phyloP scores from a whole-genome alignment of 139 green algal species.

The Chlamydomonas schloesseri region DNA sequence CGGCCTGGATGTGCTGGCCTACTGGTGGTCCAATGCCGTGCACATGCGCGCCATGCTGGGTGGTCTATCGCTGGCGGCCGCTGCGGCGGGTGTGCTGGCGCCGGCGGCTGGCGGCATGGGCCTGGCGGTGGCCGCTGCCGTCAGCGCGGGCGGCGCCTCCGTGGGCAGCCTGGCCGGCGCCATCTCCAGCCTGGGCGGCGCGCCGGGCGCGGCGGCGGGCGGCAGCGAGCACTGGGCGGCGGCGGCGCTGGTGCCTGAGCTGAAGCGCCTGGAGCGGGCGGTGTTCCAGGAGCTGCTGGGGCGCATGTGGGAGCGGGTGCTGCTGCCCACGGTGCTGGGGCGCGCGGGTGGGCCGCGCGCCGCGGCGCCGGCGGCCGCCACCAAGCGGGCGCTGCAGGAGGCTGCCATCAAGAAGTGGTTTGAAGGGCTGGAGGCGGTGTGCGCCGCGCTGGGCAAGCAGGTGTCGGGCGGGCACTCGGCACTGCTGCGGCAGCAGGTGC shows the following conservation, averaged over 20 bases:
- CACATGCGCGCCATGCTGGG: constrained; percentile 68
- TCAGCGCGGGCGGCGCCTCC: constrained; percentile 7
- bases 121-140: constrained; percentile 56
- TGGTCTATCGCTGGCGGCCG: constrained; percentile 51
- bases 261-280: constrained; percentile 71
- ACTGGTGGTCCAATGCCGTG: constrained; percentile 67
- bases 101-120: constrained; percentile 6
- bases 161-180: not conserved
- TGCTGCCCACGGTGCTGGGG: constrained; percentile 47
- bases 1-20: constrained; percentile 62
- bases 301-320: constrained; percentile 44
- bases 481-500: constrained; percentile 69
- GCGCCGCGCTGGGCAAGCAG: constrained; percentile 37
- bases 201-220: no score
- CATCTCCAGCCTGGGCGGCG: no score
- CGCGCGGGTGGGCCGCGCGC: not conserved
- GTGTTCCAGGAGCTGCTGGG: constrained; percentile 71
- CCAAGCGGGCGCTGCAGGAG: constrained; percentile 64
- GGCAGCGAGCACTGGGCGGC: constrained; percentile 23
- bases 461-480: constrained; percentile 53
- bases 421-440: constrained; percentile 64
- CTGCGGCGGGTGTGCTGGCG: constrained; percentile 12
- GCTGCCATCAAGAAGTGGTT: constrained; percentile 80
- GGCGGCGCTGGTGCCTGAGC: constrained; percentile 56
- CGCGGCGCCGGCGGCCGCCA: not conserved